Base-by-base conservation (phyloP, 352 stramenopile species). In the Phytopythium kandeliae region DNA sequence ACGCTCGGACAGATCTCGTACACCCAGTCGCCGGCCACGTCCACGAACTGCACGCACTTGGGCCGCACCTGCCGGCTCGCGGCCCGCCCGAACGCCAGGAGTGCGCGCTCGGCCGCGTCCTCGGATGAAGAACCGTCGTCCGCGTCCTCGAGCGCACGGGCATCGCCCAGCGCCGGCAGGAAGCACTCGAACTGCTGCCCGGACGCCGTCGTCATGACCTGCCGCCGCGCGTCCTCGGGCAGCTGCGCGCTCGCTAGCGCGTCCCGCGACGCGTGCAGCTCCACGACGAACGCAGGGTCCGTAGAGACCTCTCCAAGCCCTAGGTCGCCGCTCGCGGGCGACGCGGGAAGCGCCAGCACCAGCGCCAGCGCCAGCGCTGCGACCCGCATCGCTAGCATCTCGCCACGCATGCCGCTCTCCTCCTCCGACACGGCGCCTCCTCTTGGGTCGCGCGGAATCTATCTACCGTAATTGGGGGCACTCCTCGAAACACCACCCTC, bases 141-240 rank as follows among this genome's bases (percentile, higher is more conserved):
- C 8, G 17, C 21, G n/a, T 9, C 21, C 2, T 10, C 30, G 33
- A 19, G 19, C 13, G 22, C 40, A 0, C 43, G 36, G 25, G 11
- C n/a, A 12, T 57, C 48, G 4, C 33, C 45, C 2, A 72, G 58
- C 21, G 73, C 52, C 31, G 80, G 80, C 45, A 91, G 43, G 48
- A 86, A 89, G 46, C 80, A 91, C 67, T 89, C 74, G 49, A 91
- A 87, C 52, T 69, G 67, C 48, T 87, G 67, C 1, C 77, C 77
- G 10, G 75, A 72, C 55, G 72, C 67, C 17, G 74, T 84, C 37
- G 77, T 78, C 75, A 91, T 87, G 31, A 76, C 24, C 48, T 86
- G 67, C 38, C 71, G 68, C 17, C 67, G 72, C 43, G 71, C 46
- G 24, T 45, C 55, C 30, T 36, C 13, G 7, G 50, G 51, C 22